phyloP scores from a whole-genome alignment of 2,329 filamentous ascomycete genomes.

The Pseudogymnoascus sp. region DNA sequence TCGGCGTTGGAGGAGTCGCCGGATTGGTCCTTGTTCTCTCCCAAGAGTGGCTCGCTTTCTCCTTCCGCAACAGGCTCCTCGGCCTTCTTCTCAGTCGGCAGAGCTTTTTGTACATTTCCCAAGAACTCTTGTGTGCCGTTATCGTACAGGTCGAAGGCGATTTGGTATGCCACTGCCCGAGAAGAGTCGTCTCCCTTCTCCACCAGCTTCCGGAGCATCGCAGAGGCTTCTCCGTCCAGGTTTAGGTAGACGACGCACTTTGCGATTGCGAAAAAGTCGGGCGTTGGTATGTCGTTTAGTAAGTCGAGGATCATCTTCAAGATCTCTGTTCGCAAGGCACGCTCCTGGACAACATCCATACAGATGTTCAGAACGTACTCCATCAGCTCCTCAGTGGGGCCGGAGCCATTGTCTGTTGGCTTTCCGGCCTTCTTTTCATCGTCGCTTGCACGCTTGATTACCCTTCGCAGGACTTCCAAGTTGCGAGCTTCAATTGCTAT shows the following conservation, averaged over 20 bases:
- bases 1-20: constrained; percentile 25
- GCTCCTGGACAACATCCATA: constrained; percentile 96
- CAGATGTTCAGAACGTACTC: constrained; percentile 94
- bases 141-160: constrained; percentile 96
- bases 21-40: constrained; percentile 42
- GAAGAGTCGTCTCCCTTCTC: constrained; percentile 70
- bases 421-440: constrained; percentile 69
- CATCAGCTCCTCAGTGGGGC: constrained; percentile 83
- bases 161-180: constrained; percentile 86
- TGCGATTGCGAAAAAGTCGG: constrained; percentile 96
- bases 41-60: constrained; percentile 54
- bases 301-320: constrained; percentile 87
- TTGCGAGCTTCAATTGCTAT: constrained; percentile 95
- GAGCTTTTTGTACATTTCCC: constrained; percentile 75
- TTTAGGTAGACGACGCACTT: constrained; percentile 96
- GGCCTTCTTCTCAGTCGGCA: constrained; percentile 56
- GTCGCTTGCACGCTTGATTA: constrained; percentile 83
- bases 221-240: constrained; percentile 82
- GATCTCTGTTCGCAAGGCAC: constrained; percentile 76
- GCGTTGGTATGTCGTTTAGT: constrained; percentile 84
- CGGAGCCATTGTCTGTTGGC: constrained; percentile 45
- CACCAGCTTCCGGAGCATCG: constrained; percentile 76
- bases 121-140: constrained; percentile 98
- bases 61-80: constrained; percentile 46
- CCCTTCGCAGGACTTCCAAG: constrained; percentile 75